A percentile compares a stretch with the other conserved stretches of the same genome.
These are phyloP conservation scores for Boletus sp. DNA, from an alignment of 768 basidiomycete genomes.

Conservation along the genomic window DNA sequence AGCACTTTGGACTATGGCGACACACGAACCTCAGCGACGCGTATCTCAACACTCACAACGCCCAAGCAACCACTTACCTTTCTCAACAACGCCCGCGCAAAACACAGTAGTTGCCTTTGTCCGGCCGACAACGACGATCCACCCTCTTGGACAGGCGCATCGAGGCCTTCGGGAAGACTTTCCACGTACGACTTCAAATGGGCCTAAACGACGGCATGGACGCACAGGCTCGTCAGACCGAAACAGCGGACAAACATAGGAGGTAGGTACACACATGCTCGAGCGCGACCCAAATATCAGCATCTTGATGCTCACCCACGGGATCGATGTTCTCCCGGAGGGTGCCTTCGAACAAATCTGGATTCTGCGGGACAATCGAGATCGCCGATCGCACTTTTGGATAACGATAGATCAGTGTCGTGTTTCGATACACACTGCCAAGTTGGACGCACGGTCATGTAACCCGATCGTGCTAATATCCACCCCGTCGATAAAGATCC, in stretches of 20 bases:
- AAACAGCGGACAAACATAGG: too few species aligned
- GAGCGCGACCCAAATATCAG: constrained; percentile 84
- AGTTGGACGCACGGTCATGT: constrained; percentile 41
- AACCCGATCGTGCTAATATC: constrained; percentile 77
- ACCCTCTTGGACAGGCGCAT: constrained; percentile 72
- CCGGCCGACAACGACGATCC: constrained; percentile 82
- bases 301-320: constrained; percentile 66
- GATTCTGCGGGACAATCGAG: constrained; percentile 83
- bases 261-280: constrained; percentile 44
- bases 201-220: constrained; percentile 37
- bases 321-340: constrained; percentile 90
- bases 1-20: constrained; percentile 68
- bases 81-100: constrained; percentile 78
- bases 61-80: constrained; percentile 43
- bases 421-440: too few species aligned
- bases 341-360: constrained; percentile 68
- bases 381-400: constrained; percentile 64
- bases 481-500: constrained; percentile 68
- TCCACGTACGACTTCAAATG: constrained; percentile 70
- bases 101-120: constrained; percentile 85
- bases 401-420: background rate
- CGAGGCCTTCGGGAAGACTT: constrained; percentile 60
- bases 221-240: background rate
- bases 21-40: background rate
- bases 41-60: background rate